Percentiles rank a stretch among this genome's conserved stretches.
Conservation (phyloP, 805 yeast species). For the Yarrowia bubula region DNA sequence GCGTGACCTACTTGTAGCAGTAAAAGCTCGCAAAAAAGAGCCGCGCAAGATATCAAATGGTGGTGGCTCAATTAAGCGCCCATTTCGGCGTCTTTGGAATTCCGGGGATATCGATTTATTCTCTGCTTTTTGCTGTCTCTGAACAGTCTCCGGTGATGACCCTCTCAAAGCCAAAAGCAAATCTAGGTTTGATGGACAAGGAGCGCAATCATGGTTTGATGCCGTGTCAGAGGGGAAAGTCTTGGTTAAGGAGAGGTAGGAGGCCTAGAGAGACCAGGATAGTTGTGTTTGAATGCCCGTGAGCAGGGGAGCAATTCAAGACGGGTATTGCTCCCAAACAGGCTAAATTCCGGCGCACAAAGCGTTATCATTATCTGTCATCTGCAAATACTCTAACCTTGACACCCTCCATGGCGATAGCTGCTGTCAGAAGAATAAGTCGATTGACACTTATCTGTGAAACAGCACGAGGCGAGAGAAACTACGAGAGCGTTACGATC, state of each 20-base stretch:
- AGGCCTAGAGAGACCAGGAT: too few relatives aligned
- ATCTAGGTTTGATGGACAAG: conserved; percentile 5
- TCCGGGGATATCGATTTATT: not conserved
- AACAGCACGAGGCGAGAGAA: not conserved
- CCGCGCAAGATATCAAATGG: too few relatives aligned
- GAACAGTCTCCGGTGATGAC: not conserved
- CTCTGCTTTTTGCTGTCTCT: too few relatives aligned
- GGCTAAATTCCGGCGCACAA: not conserved
- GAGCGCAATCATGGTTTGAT: conserved; percentile 13
- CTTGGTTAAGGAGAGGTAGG: not conserved
- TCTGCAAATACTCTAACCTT: not conserved
- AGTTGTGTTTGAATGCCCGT: too few relatives aligned
- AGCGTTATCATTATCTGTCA: too few relatives aligned
- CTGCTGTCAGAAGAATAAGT: not conserved
- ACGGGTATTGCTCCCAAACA: not conserved
- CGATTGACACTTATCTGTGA: not conserved
- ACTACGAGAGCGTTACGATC: too few relatives aligned
- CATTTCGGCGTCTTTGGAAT: too few relatives aligned
- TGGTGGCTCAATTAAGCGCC: too few relatives aligned
- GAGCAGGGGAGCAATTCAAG: too few relatives aligned
- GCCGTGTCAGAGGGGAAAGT: conserved; percentile 17
- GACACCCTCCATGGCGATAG: not conserved
- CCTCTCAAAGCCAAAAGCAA: not conserved
- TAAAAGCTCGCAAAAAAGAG: too few relatives aligned
- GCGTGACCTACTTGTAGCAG: not conserved